A percentile compares a stretch with the other conserved stretches of the same genome.
Conservation (phyloP, 345 rosid species). For the Cochlearia excelsa region DNA sequence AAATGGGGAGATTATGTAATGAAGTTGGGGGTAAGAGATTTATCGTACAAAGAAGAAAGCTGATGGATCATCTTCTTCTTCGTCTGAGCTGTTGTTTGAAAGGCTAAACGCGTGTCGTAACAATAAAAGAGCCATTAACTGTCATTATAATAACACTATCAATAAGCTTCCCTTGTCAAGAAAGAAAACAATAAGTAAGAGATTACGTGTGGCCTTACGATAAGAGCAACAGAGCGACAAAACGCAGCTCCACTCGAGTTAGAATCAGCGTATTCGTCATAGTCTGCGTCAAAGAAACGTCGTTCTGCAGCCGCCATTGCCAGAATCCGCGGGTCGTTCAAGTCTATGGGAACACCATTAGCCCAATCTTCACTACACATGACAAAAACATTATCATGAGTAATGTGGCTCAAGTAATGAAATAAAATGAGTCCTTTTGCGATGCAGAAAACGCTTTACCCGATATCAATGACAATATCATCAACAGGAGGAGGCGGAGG, state of each 20-base stretch:
- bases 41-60: slow-evolving; percentile 80
- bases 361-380: slow-evolving; percentile 64
- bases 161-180: slow-evolving; percentile 7
- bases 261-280: slow-evolving; percentile 79
- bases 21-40: not conserved
- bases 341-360: slow-evolving; percentile 68
- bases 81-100: slow-evolving; percentile 61
- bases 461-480: slow-evolving; percentile 67
- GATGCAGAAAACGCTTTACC: slow-evolving; percentile 40
- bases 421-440: not conserved
- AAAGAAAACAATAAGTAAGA: not conserved
- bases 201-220: slow-evolving; percentile 46
- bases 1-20: slow-evolving; percentile 8
- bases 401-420: not conserved
- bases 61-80: slow-evolving; percentile 59
- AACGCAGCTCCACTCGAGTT: slow-evolving; percentile 91
- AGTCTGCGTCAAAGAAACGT: slow-evolving; percentile 77
- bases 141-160: slow-evolving; percentile 24
- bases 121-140: slow-evolving; percentile 93
- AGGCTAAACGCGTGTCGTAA: slow-evolving; percentile 78
- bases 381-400: slow-evolving; percentile 9
- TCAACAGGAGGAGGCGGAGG: slow-evolving; percentile 65
- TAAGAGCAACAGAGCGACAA: slow-evolving; percentile 91
- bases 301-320: slow-evolving; percentile 94
- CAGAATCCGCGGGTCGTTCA: slow-evolving; percentile 77